A percentile compares a stretch with the other conserved stretches of the same genome.
Evolutionary conservation across 495 filamentous ascomycete genomes (phyloP).

Genomic region (Penicillium simplicissimum): DNA sequence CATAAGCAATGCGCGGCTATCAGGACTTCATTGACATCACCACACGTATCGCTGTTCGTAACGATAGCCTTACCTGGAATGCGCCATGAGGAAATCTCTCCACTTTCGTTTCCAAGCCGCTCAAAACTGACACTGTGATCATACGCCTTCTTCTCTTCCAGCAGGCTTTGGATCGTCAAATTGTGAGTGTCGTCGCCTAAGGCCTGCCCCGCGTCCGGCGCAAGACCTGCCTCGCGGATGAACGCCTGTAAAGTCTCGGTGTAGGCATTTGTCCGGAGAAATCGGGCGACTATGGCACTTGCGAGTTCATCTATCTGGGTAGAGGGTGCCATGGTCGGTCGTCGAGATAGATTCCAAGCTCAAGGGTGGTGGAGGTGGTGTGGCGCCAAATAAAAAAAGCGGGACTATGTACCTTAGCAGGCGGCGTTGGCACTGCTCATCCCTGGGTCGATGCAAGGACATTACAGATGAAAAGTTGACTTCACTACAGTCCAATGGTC

Average conservation of each 20-base stretch:
- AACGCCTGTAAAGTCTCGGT: constrained; percentile 60
- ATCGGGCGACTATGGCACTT: constrained; percentile 60
- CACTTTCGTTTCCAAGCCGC: constrained; percentile 42
- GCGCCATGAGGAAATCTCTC: constrained; percentile 47
- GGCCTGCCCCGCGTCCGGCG: constrained; percentile 39
- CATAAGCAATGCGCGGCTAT: background rate
- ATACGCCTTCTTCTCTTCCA: constrained; percentile 66
- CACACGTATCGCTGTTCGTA: background rate
- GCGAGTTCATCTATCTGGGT: constrained; percentile 29
- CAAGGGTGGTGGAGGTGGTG: constrained; percentile 5
- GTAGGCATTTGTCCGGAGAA: constrained; percentile 61
- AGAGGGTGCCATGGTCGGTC: constrained; percentile 23
- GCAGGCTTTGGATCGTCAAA: constrained; percentile 62
- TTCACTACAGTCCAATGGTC: background rate
- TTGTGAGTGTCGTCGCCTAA: constrained; percentile 46
- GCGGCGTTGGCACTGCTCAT: background rate
- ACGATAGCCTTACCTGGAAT: constrained; percentile 45
- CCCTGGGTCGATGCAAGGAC: background rate
- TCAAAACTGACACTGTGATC: constrained; percentile 60
- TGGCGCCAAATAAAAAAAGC: background rate
- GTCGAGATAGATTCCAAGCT: background rate
- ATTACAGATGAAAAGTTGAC: background rate
- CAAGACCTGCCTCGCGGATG: constrained; percentile 60
- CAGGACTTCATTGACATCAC: background rate
- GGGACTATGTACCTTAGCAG: background rate